These are phyloP conservation scores for Dioscorea zingiberensis DNA, from an alignment of 106 monocot species.

Conservation along the genomic window DNA sequence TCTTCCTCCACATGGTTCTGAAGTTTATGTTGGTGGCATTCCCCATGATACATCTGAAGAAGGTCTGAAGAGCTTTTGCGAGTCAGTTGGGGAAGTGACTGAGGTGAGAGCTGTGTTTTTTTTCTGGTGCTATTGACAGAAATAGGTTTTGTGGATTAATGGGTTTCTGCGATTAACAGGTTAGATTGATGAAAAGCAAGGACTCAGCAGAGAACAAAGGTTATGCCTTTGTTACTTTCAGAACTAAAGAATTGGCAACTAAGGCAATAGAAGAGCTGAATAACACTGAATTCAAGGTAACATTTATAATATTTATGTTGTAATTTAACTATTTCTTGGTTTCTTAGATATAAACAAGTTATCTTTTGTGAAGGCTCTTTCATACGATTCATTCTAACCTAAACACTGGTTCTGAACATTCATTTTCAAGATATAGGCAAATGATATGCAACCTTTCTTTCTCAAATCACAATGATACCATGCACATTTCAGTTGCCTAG, in stretches of 20 bases:
- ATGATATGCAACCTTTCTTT: too few relatives aligned
- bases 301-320: neutral
- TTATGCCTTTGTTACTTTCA: constrained; percentile 75
- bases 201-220: constrained; percentile 52
- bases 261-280: constrained; percentile 61
- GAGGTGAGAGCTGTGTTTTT: constrained; percentile 58
- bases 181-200: constrained; percentile 77
- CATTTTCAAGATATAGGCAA: too few relatives aligned
- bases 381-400: too few relatives aligned
- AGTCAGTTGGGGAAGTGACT: constrained; percentile 55
- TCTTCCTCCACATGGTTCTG: constrained; percentile 85
- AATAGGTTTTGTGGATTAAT: neutral
- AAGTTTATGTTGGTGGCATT: constrained; percentile 74
- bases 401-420: too few relatives aligned
- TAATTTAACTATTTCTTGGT: too few relatives aligned
- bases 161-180: constrained; percentile 20
- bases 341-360: too few relatives aligned
- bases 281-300: constrained; percentile 60
- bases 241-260: constrained; percentile 45
- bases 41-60: constrained; percentile 53
- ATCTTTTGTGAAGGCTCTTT: too few relatives aligned
- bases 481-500: too few relatives aligned
- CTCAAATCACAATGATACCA: too few relatives aligned
- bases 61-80: constrained; percentile 59
- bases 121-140: too few relatives aligned